phyloP scores from a whole-genome alignment of 1,139 yeast species.

The Pichia cactophila region DNA sequence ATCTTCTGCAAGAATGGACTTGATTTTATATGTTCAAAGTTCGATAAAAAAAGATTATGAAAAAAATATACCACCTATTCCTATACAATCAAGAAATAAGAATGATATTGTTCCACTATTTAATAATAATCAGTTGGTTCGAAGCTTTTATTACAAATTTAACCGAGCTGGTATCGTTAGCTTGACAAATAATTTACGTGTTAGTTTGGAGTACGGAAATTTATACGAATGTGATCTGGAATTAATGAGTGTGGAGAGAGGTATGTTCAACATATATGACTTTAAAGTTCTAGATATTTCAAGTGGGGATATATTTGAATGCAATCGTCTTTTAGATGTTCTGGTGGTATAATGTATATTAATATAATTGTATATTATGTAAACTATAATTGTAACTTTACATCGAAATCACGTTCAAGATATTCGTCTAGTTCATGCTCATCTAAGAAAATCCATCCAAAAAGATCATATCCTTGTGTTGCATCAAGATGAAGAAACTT shows the following conservation, averaged over 20 bases:
- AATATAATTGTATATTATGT: neutral
- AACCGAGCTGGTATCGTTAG: constrained; percentile 44
- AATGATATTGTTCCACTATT: constrained; percentile 25
- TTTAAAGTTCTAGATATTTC: constrained; percentile 54
- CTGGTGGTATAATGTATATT: constrained; percentile 35
- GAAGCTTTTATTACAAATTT: constrained; percentile 24
- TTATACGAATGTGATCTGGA: constrained; percentile 59
- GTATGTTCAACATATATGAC: constrained; percentile 60
- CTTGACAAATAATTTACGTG: constrained; percentile 55
- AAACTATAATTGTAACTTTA: constrained; percentile 5
- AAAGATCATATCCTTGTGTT: constrained; percentile 17
- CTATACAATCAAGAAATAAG: constrained; percentile 19
- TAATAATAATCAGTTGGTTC: constrained; percentile 20
- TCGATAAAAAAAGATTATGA: constrained; percentile 28
- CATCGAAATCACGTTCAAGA: constrained; percentile 16
- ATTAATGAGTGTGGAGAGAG: constrained; percentile 56
- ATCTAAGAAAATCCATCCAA: constrained; percentile 25
- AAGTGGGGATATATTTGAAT: constrained; percentile 65
- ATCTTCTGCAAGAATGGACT: constrained; percentile 37
- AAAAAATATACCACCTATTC: constrained; percentile 30
- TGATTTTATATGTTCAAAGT: constrained; percentile 30
- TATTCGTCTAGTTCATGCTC: constrained; percentile 20
- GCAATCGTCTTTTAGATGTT: constrained; percentile 65
- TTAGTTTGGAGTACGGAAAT: constrained; percentile 50
- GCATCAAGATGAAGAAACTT: constrained; percentile 19